Conservation (phyloP, 2,329 filamentous ascomycete species). For the Aspergillus vadensis region DNA sequence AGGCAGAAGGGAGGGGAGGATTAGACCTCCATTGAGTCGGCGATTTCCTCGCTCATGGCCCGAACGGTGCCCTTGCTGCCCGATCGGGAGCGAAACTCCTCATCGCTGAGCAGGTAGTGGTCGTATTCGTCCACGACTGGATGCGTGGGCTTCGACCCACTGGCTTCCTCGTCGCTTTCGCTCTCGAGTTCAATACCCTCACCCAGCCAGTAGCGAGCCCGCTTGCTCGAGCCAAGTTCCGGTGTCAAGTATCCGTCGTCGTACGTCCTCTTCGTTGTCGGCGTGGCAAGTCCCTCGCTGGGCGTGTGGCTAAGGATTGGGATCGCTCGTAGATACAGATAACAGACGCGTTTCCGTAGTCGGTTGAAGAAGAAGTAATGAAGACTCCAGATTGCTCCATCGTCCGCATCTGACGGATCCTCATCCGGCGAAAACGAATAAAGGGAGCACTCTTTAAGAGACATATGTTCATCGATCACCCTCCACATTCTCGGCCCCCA, state of each 20-base stretch:
- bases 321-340: conserved; percentile 88
- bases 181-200: conserved; percentile 46
- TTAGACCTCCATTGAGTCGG: conserved; percentile 57
- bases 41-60: conserved; percentile 57
- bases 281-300: conserved; percentile 50
- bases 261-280: conserved; percentile 49
- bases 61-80: conserved; percentile 50
- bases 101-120: conserved; percentile 48
- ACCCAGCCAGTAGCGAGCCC: conserved; percentile 86
- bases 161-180: conserved; percentile 43
- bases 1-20: conserved; percentile 15
- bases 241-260: conserved; percentile 54
- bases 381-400: conserved; percentile 89
- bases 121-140: conserved; percentile 44
- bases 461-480: conserved; percentile 92
- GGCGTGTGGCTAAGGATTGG: conserved; percentile 68
- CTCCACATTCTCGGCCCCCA: conserved; percentile 95
- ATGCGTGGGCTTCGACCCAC: conserved; percentile 14
- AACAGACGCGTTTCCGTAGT: conserved; percentile 85
- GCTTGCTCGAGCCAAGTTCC: conserved; percentile 68
- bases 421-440: conserved; percentile 89
- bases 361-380: conserved; percentile 99
- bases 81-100: conserved; percentile 42
- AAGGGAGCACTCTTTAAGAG: conserved; percentile 80
- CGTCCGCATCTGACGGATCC: conserved; percentile 90